These are phyloP conservation scores for Fonsecaea erecta DNA, from an alignment of 2,329 filamentous ascomycete genomes.

Conservation along the genomic window DNA sequence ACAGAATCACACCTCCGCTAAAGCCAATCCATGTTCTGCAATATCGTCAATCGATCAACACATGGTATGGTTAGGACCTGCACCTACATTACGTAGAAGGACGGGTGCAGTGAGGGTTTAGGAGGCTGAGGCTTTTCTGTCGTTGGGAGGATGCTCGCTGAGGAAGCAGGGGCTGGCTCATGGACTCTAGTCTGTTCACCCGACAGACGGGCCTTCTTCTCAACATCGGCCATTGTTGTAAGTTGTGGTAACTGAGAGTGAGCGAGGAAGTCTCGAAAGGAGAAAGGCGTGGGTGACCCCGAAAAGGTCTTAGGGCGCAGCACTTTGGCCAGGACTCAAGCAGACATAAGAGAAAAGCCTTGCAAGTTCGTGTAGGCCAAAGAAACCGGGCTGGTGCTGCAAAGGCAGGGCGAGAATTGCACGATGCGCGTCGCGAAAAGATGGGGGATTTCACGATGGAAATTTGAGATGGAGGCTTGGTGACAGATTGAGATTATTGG, in stretches of 20 bases:
- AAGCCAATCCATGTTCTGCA: conserved; percentile 85
- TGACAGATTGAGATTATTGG: conserved; percentile 9
- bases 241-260: conserved; percentile 44
- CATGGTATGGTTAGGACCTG: not conserved
- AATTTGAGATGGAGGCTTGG: conserved; percentile 6
- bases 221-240: conserved; percentile 66
- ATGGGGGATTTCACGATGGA: conserved; percentile 1
- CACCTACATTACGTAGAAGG: conserved; percentile 76
- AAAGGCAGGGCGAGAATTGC: not conserved
- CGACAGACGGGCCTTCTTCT: conserved; percentile 83
- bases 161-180: conserved; percentile 67
- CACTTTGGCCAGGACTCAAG: conserved; percentile 26
- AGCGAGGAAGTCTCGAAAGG: conserved; percentile 53
- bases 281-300: conserved; percentile 52
- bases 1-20: conserved; percentile 92
- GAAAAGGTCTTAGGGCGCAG: conserved; percentile 34
- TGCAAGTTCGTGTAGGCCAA: not conserved
- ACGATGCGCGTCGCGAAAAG: not conserved
- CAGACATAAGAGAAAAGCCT: conserved; percentile 20
- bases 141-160: conserved; percentile 69
- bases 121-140: conserved; percentile 70
- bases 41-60: conserved; percentile 2
- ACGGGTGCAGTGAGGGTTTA: conserved; percentile 72
- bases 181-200: conserved; percentile 69
- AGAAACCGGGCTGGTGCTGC: not conserved